These are phyloP conservation scores for Tylopilus balloui DNA, from an alignment of 768 basidiomycete genomes.

Conservation along the genomic window DNA sequence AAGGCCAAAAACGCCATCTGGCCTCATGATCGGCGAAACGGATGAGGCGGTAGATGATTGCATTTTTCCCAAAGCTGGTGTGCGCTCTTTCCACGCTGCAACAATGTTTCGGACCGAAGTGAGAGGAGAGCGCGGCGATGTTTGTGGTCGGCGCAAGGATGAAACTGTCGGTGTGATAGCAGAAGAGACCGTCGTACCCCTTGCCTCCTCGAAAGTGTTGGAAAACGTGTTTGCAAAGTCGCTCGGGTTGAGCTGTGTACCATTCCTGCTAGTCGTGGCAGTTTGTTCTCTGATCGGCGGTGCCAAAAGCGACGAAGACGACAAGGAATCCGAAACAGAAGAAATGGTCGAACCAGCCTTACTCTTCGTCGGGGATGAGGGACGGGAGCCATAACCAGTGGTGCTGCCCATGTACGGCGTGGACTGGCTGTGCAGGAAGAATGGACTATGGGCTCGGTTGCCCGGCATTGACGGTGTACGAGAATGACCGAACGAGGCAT, in stretches of 20 bases:
- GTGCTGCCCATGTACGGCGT: slow-evolving; percentile 38
- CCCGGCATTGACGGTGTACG: slow-evolving; percentile 53
- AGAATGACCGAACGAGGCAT: slow-evolving; percentile 40
- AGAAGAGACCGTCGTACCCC: slow-evolving; percentile 20
- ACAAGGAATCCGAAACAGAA: slow-evolving; percentile 22
- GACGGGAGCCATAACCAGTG: slow-evolving; percentile 39
- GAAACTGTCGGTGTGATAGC: slow-evolving; percentile 42
- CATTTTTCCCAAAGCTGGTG: slow-evolving; percentile 39
- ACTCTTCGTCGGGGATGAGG: slow-evolving; percentile 47
- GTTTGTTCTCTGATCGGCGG: slow-evolving; percentile 39
- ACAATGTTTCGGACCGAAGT: slow-evolving; percentile 76
- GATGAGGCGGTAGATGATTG: slow-evolving; percentile 39
- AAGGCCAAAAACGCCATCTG: slow-evolving; percentile 33
- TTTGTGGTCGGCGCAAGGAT: slow-evolving; percentile 57
- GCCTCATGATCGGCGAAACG: slow-evolving; percentile 31
- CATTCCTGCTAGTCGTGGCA: slow-evolving; percentile 18
- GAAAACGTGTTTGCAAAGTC: slow-evolving; percentile 37
- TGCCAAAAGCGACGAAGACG: slow-evolving; percentile 44
- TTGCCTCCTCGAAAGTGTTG: slow-evolving; percentile 38
- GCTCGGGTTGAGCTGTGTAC: slow-evolving; percentile 34
- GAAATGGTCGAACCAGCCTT: slow-evolving; percentile 32
- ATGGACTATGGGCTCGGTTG: slow-evolving; percentile 27
- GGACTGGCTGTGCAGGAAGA: slow-evolving; percentile 34
- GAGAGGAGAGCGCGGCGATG: slow-evolving; percentile 66
- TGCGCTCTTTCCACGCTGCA: slow-evolving; percentile 75